These are phyloP conservation scores for Cyphellophora europaea DNA, from an alignment of 2,329 filamentous ascomycete genomes.

Conservation along the genomic window DNA sequence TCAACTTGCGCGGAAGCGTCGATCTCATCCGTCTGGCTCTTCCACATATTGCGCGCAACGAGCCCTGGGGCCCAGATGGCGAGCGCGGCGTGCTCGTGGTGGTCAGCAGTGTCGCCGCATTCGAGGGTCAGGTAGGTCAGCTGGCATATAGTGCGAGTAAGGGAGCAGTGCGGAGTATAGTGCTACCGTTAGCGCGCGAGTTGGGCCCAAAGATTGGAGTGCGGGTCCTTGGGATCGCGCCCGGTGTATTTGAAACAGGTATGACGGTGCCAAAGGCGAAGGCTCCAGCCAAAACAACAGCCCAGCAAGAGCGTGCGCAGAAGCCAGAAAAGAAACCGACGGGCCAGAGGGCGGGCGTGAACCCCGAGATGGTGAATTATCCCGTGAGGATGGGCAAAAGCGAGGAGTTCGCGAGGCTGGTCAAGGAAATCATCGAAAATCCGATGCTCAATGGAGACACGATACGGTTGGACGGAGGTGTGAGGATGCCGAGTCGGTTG, in stretches of 20 bases:
- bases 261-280: background rate
- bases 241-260: slow-evolving; percentile 18
- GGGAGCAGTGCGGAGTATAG: slow-evolving; percentile 18
- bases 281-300: background rate
- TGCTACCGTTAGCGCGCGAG: slow-evolving; percentile 19
- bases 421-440: slow-evolving; percentile 19
- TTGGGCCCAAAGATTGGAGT: slow-evolving; percentile 18
- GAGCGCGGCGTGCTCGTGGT: slow-evolving; percentile 19
- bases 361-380: background rate
- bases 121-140: slow-evolving; percentile 20
- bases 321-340: background rate
- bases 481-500: slow-evolving; percentile 19
- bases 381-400: background rate
- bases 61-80: slow-evolving; percentile 14
- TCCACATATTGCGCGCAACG: slow-evolving; percentile 16
- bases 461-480: slow-evolving; percentile 18
- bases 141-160: slow-evolving; percentile 21
- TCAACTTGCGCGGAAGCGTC: slow-evolving; percentile 20
- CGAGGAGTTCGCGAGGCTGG: slow-evolving; percentile 19
- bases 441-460: slow-evolving; percentile 20
- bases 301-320: background rate
- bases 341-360: background rate
- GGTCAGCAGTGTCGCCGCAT: slow-evolving; percentile 19
- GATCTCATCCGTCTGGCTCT: slow-evolving; percentile 18
- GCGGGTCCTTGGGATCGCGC: slow-evolving; percentile 18